Percentiles rank a stretch among this genome's conserved stretches.
These are phyloP conservation scores for Colletotrichum eleusines DNA, from an alignment of 2,329 filamentous ascomycete species.

Conservation along the genomic window DNA sequence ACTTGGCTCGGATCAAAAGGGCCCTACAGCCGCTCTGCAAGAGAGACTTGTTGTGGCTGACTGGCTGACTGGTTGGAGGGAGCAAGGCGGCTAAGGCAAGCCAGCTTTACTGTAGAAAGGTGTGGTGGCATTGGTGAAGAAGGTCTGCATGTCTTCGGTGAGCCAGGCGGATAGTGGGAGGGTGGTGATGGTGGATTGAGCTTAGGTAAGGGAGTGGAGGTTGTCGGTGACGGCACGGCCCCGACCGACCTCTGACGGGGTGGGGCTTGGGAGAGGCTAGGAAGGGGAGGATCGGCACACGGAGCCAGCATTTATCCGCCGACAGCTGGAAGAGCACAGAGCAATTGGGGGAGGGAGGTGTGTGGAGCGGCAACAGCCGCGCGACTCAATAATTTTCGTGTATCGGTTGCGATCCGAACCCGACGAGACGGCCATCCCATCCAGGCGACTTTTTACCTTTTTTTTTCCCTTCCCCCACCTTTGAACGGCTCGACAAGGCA, in stretches of 20 bases:
- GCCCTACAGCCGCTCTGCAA: background rate
- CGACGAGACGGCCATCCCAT: background rate
- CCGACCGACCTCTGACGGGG: constrained; percentile 27
- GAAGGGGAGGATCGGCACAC: background rate
- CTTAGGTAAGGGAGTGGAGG: constrained; percentile 34
- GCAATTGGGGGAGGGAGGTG: background rate
- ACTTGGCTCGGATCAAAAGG: background rate
- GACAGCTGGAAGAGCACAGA: background rate
- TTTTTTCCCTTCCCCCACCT: background rate
- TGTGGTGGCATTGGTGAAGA: constrained; percentile 23
- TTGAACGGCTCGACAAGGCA: background rate
- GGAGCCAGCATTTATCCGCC: constrained; percentile 6
- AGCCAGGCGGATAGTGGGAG: background rate
- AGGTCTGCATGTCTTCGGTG: constrained; percentile 14
- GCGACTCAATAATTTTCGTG: constrained; percentile 41
- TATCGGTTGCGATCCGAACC: constrained; percentile 17
- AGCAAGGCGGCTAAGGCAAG: background rate
- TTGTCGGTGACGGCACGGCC: constrained; percentile 30
- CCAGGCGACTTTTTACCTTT: constrained; percentile 7
- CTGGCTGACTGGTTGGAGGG: background rate
- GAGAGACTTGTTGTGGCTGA: background rate
- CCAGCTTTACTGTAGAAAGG: background rate
- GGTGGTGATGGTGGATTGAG: constrained; percentile 2
- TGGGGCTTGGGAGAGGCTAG: background rate
- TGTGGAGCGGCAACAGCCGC: constrained; percentile 39